Evolutionary conservation across 2,329 filamentous ascomycete genomes (phyloP), one percentile per base, ranked within the genome.

Genomic region (Zymoseptoria crescenta): DNA sequence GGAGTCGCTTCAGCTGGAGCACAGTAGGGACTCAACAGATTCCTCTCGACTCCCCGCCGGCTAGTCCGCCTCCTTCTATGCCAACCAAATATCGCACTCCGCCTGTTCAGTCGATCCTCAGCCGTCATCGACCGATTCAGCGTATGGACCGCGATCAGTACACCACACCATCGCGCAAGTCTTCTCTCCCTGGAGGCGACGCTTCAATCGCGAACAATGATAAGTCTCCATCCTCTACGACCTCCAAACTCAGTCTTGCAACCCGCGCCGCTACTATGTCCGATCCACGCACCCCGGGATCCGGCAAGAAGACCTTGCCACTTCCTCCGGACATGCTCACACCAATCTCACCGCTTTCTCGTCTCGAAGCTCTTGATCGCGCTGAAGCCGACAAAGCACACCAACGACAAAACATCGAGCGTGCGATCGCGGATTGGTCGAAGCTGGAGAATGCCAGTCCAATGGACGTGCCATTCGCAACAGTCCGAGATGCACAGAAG

Each of bases 401-500:
- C 68, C 83, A 88, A 51, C 83, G 86, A 57, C 78, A 81, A 61
- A 93, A 92, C 74, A 83, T 93, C 68, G 81, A 83, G 69, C 84
- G 80, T 24, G 84, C 87, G 62, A 89, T 94, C 70, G 79, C 82
- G 63, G 88, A 93, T 72, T 86, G 93, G 79, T 90, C 86, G 59
- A 85, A 90, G 71, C 80, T 91, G 59, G 86, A 89, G 70, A 84
- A 82, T 62, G 78, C 90, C 48, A 77, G 88, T 69, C 83, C 85
- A 29, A 87, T 86, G 66, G 80, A 84, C 8, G 82, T 87, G 54
- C 85, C 89, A 65, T 80, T 80, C 56, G 74, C 79, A 48, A 83
- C 73, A 67, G 70, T 60, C 79, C 85, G 73, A 24, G 77, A 80
- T 59, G 81, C 83, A 62, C 82, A 82, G 69, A 77, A 74, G 67